Evolutionary conservation across 2,329 filamentous ascomycete species (phyloP).

Genomic region (Exophiala sp.): DNA sequence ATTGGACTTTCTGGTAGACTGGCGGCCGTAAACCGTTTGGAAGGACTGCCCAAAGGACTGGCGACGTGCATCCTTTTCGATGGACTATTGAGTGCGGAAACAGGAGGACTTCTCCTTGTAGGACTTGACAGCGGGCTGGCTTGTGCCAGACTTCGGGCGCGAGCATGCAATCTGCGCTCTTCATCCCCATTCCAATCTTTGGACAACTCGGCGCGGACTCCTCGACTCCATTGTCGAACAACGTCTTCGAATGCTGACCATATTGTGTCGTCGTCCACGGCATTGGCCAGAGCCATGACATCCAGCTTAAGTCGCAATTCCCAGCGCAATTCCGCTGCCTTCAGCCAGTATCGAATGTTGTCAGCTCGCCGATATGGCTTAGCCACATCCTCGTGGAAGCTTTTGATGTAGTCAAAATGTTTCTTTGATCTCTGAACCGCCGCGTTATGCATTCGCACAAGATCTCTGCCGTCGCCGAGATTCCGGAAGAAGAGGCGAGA

Average conservation of each 20-base stretch:
- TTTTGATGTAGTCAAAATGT: constrained; percentile 83
- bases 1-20: constrained; percentile 14
- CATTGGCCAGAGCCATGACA: constrained; percentile 79
- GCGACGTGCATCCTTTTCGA: constrained; percentile 11
- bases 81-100: constrained; percentile 20
- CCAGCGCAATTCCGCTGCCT: constrained; percentile 91
- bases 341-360: constrained; percentile 93
- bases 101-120: constrained; percentile 15
- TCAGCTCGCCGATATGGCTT: constrained; percentile 94
- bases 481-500: constrained; percentile 59
- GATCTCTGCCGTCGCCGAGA: constrained; percentile 73
- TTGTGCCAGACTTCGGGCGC: constrained; percentile 27
- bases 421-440: constrained; percentile 79
- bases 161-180: constrained; percentile 27
- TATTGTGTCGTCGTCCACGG: constrained; percentile 53
- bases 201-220: constrained; percentile 77
- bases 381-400: constrained; percentile 84
- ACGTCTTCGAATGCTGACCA: constrained; percentile 83
- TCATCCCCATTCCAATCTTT: constrained; percentile 59
- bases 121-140: constrained; percentile 27
- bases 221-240: constrained; percentile 76
- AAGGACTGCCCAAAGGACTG: constrained; percentile 18
- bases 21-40: background rate
- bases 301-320: constrained; percentile 80
- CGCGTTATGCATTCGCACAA: constrained; percentile 86